Base-by-base conservation (phyloP, 352 stramenopile species). In the Phytophthora pluvialis region DNA sequence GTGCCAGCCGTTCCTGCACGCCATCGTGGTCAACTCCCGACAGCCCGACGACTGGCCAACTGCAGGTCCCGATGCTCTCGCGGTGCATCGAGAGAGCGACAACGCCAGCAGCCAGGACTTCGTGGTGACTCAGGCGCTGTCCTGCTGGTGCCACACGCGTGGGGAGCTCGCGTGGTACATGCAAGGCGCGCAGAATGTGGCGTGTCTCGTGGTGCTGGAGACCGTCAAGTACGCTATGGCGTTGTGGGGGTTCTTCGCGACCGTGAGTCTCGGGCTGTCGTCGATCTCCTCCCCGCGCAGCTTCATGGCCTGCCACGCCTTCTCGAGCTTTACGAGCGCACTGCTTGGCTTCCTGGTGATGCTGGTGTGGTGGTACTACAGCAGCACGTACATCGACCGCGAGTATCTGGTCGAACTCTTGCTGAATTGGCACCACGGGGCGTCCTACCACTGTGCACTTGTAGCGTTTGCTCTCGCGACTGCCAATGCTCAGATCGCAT, bases 151-250 rank as follows among this genome's bases (percentile, higher is more conserved):
- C 33, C 64, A 73, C 8, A 63, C 59, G 12, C 50, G 55, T 26
- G 51, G 51, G 32, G 55, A 72, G 10, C 61, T 74, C 29, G 75
- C 77, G 21, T 84, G 77, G 72, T 64, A 86, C 10, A 64, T 87
- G 10, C 77, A 83, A 40, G 81, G 79, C 6, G 77, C 77, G 0
- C 62, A 84, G 57, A 83, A 72, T 33, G 73, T 88, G 64, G 52
- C 77, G 42, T 90, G 81, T 45, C 77, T 90, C 15, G 77, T 86
- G 9, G 67, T 87, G 12, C 54, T 90, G 46, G 81, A 90, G 54
- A 87, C 75, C 2, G 75, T 77, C 43, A 57, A 77, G 31, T 90
- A 85, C 66, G 67, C 73, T 9, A 73, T 75, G 67, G 48, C 67
- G 9, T 54, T 88, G 5, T 88, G 78, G 77, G 55, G 73, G 1